Evolutionary conservation across 2,329 filamentous ascomycete genomes (phyloP), one percentile per base, ranked within the genome.

Genomic region (Sclerotinia sclerotiorum): DNA sequence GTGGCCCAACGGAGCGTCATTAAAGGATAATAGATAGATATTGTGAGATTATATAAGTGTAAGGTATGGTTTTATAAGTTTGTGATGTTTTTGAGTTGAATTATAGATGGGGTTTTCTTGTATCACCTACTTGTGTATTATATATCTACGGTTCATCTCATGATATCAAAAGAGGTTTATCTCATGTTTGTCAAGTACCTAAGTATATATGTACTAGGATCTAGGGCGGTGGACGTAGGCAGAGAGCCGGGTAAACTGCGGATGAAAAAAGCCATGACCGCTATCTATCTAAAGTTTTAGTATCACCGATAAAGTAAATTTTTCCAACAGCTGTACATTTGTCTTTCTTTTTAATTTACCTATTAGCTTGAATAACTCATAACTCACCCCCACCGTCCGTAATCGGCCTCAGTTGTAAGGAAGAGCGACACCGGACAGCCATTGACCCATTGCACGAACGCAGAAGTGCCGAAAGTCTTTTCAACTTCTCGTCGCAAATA

Each of bases 391-490:
- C 58, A 60, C 69, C 65, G 62, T 70, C 72, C 72, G 71, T 54
- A 67, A 70, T 71, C 72, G 73, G 72, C 64, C 68, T 69, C 55
- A 68, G 57, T 65, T 51, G 54, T 60, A 56, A 32, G 60, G 27
- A 67, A 49, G 70, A 73, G 73, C 73, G 73, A 74, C 65, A 74
- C 72, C 73, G 74, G 73, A 74, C 71, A 67, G 42, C 44, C 65
- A 54, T 51, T 54, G 71, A 62, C 70, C 61, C 62, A 65, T 60
- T 71, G 70, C 67, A 68, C 70, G 73, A 67, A 67, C 70, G 65
- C 65, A 71, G 65, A 62, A 42, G 67, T 65, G 69, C 70, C 69
- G 55, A 69, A 21, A 70, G 64, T 54, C 24, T 52, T 68, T 69
- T 27, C 39, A 55, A 68, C 65, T 62, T 49, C n/a, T 39, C 57